Evolutionary conservation across 1,139 yeast species (phyloP), one percentile per base, ranked within the genome.

Genomic region (Candida sp.): DNA sequence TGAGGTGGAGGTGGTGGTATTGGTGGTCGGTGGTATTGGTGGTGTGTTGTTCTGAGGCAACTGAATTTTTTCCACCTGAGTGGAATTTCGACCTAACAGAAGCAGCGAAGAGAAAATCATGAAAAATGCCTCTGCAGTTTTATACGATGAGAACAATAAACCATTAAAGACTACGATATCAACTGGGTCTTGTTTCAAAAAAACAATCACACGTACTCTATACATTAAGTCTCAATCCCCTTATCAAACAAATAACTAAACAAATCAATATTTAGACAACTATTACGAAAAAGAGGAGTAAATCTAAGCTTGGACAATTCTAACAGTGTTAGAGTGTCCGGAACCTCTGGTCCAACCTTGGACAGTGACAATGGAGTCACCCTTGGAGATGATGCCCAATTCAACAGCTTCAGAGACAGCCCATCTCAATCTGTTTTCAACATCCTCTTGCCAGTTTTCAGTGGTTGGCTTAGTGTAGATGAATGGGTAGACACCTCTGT

Each of bases 321-420:
- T 94, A 76, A 94, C 85, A 60, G 99, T 94, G 88, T 94, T 94
- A 69, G 99, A 90, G 85, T 94, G 97, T 71, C 99, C 99, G 60
- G 93, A 83, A 78, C 99, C 99, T 74, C 96, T 90, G 69, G 97
- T 90, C 96, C 97, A 94, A 73, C 99, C 99, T 84, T 94, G 99
- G 71, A 94, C 89, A 69, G 97, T 90, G 63, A 94, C 92, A 66
- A 92, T 89, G 55, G 90, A 81, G 73, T 92, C 98, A 74, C 97
- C 97, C 76, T 85, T 85, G 67, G 79, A 77, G 72, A 94, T 80
- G 74, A 94, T 86, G 62, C 96, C 97, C 67, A 93, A 84, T 60
- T 84, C 88, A 68, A 88, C 82, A 63, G 97, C 98, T 80, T 89
- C 93, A 62, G 86, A 81, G 73, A 94, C 89, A 72, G 97, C 98